Conservation (phyloP, 106 monocot genomes). For the Allium sativum region DNA sequence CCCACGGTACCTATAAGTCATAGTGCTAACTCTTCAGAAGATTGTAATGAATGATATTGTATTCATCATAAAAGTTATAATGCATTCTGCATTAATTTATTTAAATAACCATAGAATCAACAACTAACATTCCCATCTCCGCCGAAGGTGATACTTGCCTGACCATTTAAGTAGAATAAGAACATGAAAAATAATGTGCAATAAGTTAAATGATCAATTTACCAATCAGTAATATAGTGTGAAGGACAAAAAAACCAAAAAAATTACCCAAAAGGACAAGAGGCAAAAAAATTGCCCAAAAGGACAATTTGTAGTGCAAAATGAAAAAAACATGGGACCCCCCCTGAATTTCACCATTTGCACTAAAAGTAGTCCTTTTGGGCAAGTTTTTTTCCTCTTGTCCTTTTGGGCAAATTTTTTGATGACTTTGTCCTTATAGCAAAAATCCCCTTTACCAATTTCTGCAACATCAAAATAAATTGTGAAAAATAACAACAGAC, state of each 20-base stretch:
- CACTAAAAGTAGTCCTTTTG: too few species aligned
- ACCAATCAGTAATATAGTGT: too few species aligned
- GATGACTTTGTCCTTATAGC: too few species aligned
- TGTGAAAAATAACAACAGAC: slow-evolving; percentile 11
- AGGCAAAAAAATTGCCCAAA: too few species aligned
- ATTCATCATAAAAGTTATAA: background rate
- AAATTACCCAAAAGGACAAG: too few species aligned
- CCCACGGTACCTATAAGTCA: slow-evolving; percentile 70
- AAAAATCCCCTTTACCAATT: too few species aligned
- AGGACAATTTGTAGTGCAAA: too few species aligned
- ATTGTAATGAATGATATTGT: background rate
- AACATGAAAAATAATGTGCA: slow-evolving; percentile 1
- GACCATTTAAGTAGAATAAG: slow-evolving; percentile 46
- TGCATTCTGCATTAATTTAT: background rate
- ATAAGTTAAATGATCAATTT: background rate
- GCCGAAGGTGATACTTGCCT: slow-evolving; percentile 49
- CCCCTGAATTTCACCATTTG: too few species aligned
- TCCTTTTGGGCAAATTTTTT: too few species aligned
- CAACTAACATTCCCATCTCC: slow-evolving; percentile 96
- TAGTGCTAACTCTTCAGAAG: background rate
- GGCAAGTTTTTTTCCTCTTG: too few species aligned
- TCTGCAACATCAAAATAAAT: background rate
- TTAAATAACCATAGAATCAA: slow-evolving; percentile 80
- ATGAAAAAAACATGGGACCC: too few species aligned
- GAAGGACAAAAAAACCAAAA: too few species aligned